Conservation (phyloP, 805 yeast genomes). For the Candida quercuum region DNA sequence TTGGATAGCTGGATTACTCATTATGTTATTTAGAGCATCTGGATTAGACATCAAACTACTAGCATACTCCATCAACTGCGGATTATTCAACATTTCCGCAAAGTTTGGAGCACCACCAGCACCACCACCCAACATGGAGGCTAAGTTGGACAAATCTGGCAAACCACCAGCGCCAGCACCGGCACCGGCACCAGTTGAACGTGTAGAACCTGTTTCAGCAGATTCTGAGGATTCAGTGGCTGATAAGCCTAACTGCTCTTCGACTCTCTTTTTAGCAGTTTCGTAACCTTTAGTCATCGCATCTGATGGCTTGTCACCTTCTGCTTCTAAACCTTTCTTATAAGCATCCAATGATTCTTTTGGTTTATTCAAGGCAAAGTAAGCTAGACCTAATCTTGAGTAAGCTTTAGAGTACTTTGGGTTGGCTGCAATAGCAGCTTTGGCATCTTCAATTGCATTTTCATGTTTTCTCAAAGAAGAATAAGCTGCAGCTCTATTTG, state of each 20-base stretch:
- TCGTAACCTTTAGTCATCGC: slow-evolving; percentile 93
- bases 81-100: slow-evolving; percentile 73
- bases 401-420: slow-evolving; percentile 87
- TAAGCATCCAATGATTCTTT: slow-evolving; percentile 89
- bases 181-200: slow-evolving; percentile 22
- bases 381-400: slow-evolving; percentile 91
- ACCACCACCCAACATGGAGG: slow-evolving; percentile 59
- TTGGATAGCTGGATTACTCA: slow-evolving; percentile 75
- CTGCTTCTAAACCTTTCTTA: slow-evolving; percentile 78
- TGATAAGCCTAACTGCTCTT: slow-evolving; percentile 56
- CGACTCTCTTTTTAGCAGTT: slow-evolving; percentile 84
- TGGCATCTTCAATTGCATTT: slow-evolving; percentile 78
- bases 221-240: slow-evolving; percentile 11
- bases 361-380: slow-evolving; percentile 90
- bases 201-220: slow-evolving; percentile 22
- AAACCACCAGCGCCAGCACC: slow-evolving; percentile 42
- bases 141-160: slow-evolving; percentile 52
- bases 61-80: slow-evolving; percentile 88
- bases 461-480: slow-evolving; percentile 72
- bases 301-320: slow-evolving; percentile 79
- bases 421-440: slow-evolving; percentile 71
- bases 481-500: slow-evolving; percentile 96
- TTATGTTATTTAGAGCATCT: slow-evolving; percentile 60
- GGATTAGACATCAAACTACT: slow-evolving; percentile 87
- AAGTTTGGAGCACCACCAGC: slow-evolving; percentile 72